These are phyloP conservation scores for Botrytis pseudocinerea DNA, from an alignment of 2,329 filamentous ascomycete species.

Conservation along the genomic window DNA sequence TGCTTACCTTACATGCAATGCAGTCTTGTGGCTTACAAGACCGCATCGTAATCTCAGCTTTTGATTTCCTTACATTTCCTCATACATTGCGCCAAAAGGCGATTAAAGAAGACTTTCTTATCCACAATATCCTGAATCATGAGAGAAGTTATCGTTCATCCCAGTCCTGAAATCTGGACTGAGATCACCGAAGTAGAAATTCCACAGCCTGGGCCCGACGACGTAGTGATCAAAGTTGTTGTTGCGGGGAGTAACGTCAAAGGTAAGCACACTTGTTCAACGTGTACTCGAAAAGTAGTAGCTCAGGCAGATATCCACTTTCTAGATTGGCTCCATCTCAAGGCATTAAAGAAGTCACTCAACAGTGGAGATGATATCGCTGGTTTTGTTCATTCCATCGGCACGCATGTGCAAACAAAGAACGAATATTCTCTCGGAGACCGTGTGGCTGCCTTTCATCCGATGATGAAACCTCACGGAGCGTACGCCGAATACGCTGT, in stretches of 20 bases:
- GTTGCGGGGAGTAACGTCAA: slow-evolving; percentile 32
- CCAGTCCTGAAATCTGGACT: slow-evolving; percentile 26
- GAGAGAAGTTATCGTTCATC: slow-evolving; percentile 33
- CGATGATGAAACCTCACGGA: slow-evolving; percentile 52
- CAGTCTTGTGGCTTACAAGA: neutral
- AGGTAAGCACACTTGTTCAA: slow-evolving; percentile 14
- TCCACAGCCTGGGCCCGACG: slow-evolving; percentile 29
- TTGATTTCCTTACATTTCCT: too few species aligned
- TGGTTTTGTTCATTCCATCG: slow-evolving; percentile 49
- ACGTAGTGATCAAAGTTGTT: slow-evolving; percentile 35
- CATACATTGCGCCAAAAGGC: neutral
- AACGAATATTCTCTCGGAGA: slow-evolving; percentile 46
- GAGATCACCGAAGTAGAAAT: slow-evolving; percentile 31
- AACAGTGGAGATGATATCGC: slow-evolving; percentile 39
- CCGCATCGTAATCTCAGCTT: neutral
- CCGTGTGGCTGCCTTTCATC: slow-evolving; percentile 49
- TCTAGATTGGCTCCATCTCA: slow-evolving; percentile 20
- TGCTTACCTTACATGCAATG: neutral
- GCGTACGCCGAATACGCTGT: slow-evolving; percentile 62
- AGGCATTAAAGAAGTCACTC: slow-evolving; percentile 20
- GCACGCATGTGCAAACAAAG: slow-evolving; percentile 44
- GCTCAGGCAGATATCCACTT: neutral
- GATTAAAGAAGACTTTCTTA: neutral
- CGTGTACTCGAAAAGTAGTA: neutral
- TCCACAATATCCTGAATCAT: slow-evolving; percentile 21